Conservation (phyloP, 139 green algal species). For the Deuterostichococcus epilithicus region DNA sequence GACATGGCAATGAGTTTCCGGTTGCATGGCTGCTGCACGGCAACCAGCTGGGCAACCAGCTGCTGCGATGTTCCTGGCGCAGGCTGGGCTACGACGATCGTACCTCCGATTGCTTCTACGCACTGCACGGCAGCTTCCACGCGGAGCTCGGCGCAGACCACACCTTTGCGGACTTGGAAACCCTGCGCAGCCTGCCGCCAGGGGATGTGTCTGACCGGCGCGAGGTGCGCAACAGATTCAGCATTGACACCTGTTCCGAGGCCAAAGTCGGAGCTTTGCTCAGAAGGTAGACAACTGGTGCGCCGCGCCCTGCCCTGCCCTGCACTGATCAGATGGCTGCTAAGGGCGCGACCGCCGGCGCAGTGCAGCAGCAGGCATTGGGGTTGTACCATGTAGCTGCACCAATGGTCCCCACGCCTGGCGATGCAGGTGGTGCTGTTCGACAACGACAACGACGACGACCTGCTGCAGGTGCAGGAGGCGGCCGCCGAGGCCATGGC, state of each 20-base stretch:
- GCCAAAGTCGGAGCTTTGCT: no score
- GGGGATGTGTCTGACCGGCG: constrained; percentile 15
- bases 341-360: no score
- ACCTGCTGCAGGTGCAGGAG: constrained; percentile 16
- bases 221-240: constrained; percentile 25
- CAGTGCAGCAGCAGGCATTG: background rate
- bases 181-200: constrained; percentile 19
- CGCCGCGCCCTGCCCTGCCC: no score
- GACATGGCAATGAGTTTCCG: no score
- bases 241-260: no score
- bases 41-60: no score
- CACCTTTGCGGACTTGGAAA: constrained; percentile 38
- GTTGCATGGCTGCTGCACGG: no score
- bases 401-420: background rate
- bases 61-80: background rate
- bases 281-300: no score
- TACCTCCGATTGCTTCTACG: constrained; percentile 51
- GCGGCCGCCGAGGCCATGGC: constrained; percentile 21
- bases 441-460: constrained; percentile 36
- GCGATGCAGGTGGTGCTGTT: constrained; percentile 47
- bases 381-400: background rate
- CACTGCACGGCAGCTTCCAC: constrained; percentile 41
- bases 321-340: no score
- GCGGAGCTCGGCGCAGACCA: constrained; percentile 18
- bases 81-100: constrained; percentile 40